Percentiles rank a stretch among this genome's conserved stretches.
These are phyloP conservation scores for Zanthoxylum bungeanum DNA, from an alignment of 345 rosid species.

Conservation along the genomic window DNA sequence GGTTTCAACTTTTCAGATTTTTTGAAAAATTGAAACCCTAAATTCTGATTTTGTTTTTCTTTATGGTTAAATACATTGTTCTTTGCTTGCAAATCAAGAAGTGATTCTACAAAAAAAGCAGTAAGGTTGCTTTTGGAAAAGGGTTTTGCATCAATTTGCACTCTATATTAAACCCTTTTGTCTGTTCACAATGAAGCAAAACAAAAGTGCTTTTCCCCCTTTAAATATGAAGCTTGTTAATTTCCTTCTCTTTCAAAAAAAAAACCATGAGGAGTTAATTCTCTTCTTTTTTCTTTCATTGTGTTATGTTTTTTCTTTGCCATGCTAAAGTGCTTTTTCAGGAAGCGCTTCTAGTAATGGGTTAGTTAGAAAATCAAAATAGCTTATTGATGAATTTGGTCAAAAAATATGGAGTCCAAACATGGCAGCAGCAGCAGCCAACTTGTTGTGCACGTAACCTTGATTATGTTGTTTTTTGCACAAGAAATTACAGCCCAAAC, in stretches of 20 bases:
- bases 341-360: neutral
- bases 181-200: too few relatives aligned
- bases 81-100: slow-evolving; percentile 36
- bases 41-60: neutral
- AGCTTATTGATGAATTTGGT: slow-evolving; percentile 14
- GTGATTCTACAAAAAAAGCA: too few relatives aligned
- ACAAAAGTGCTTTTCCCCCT: neutral
- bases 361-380: too few relatives aligned
- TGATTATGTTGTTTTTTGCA: slow-evolving; percentile 20
- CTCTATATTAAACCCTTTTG: too few relatives aligned
- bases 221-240: neutral
- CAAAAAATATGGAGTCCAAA: slow-evolving; percentile 24
- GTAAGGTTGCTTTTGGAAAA: too few relatives aligned
- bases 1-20: neutral
- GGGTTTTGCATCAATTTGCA: too few relatives aligned
- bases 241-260: too few relatives aligned
- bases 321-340: neutral
- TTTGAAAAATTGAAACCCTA: neutral
- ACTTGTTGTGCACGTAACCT: slow-evolving; percentile 12
- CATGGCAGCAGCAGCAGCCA: neutral
- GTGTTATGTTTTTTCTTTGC: slow-evolving; percentile 9
- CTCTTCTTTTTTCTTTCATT: too few relatives aligned
- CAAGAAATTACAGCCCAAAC: slow-evolving; percentile 15
- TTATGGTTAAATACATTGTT: too few relatives aligned
- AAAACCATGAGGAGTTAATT: too few relatives aligned